Conservation (phyloP, 495 filamentous ascomycete genomes). For the Aspergillus indologenus region DNA sequence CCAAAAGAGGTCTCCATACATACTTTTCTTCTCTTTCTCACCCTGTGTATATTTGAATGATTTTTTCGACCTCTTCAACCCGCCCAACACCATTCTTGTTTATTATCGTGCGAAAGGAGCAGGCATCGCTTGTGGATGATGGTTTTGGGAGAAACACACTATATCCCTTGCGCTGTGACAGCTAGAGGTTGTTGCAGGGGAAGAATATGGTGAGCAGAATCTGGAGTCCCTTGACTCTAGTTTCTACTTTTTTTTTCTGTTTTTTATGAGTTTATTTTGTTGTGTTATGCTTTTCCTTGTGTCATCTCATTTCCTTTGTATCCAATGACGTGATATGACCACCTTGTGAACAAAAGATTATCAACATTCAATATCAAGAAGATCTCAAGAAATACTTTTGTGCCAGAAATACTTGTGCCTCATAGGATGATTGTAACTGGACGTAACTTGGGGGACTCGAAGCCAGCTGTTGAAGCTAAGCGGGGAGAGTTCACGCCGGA, state of each 20-base stretch:
- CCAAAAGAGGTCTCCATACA: background rate
- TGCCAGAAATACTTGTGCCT: too few relatives aligned
- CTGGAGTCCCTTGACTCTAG: constrained; percentile 4
- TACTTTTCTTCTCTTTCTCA: background rate
- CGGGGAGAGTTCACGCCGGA: too few relatives aligned
- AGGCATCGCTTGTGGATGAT: constrained; percentile 10
- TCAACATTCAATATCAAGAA: constrained; percentile 5
- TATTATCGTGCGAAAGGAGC: constrained; percentile 3
- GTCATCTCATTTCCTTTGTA: constrained; percentile 25
- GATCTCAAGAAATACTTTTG: too few relatives aligned
- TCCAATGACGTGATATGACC: constrained; percentile 19
- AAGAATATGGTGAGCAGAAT: background rate
- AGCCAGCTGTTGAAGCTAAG: too few relatives aligned
- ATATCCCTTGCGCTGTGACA: background rate
- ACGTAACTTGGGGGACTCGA: too few relatives aligned
- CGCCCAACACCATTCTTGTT: background rate
- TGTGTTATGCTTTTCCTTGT: constrained; percentile 12
- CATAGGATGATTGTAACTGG: too few relatives aligned
- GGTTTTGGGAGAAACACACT: constrained; percentile 7
- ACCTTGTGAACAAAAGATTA: constrained; percentile 1
- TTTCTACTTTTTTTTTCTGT: background rate
- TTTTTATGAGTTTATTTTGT: constrained; percentile 1
- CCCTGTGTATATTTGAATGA: constrained; percentile 1
- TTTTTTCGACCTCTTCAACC: background rate
- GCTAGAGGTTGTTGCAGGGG: background rate